Percentiles rank a stretch among this genome's conserved stretches.
phyloP scores from a whole-genome alignment of 2,329 filamentous ascomycete genomes.

The Tolypocladium guangdongense region DNA sequence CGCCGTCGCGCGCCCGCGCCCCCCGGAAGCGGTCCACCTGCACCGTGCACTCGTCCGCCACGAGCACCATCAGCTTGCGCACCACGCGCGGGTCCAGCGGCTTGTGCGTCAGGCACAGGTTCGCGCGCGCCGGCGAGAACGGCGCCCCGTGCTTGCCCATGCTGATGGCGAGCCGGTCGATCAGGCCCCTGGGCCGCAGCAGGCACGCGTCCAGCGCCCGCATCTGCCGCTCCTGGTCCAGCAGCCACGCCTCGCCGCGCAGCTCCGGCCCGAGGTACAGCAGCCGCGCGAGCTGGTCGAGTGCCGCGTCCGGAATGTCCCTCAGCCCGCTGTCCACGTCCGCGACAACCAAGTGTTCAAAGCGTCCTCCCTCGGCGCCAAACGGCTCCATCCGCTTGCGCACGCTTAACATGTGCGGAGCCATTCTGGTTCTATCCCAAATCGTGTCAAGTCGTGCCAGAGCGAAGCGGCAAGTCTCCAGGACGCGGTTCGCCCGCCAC shows the following conservation, averaged over 20 bases:
- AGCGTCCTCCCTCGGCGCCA: not conserved
- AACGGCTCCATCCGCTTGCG: not conserved
- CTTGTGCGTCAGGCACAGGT: slow-evolving; percentile 30
- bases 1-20: slow-evolving; percentile 7
- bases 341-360: slow-evolving; percentile 4
- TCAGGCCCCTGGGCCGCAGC: slow-evolving; percentile 14
- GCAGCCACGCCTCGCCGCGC: slow-evolving; percentile 25
- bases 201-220: slow-evolving; percentile 6
- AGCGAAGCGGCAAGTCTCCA: not conserved
- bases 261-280: slow-evolving; percentile 23
- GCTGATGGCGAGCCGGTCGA: slow-evolving; percentile 21
- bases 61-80: slow-evolving; percentile 28
- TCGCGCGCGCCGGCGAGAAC: slow-evolving; percentile 16
- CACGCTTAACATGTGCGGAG: slow-evolving; percentile 5
- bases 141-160: slow-evolving; percentile 13
- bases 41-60: slow-evolving; percentile 29
- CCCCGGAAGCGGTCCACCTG: slow-evolving; percentile 17
- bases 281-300: slow-evolving; percentile 22
- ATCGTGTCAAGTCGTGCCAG: not conserved
- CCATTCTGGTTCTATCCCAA: not conserved
- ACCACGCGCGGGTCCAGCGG: slow-evolving; percentile 31
- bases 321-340: slow-evolving; percentile 6
- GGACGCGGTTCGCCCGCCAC: too few species aligned
- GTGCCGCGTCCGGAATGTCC: slow-evolving; percentile 11
- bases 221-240: slow-evolving; percentile 17